phyloP scores from a whole-genome alignment of 2,329 filamentous ascomycete genomes.

The Cryphonectria nitschkei region DNA sequence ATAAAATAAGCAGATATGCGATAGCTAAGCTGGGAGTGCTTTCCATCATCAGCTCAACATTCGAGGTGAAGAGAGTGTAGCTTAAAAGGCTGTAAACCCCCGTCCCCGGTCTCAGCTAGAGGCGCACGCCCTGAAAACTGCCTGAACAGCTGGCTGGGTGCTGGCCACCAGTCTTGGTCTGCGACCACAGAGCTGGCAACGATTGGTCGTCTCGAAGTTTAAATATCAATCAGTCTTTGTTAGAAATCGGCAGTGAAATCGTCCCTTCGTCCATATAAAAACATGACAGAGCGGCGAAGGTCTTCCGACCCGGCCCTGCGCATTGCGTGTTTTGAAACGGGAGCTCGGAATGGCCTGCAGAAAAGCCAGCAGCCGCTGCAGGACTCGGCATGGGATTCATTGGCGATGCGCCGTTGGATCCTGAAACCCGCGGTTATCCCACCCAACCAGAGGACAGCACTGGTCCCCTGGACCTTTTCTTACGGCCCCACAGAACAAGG shows the following conservation, averaged over 20 bases:
- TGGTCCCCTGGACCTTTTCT: not conserved
- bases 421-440: conserved; percentile 15
- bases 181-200: not conserved
- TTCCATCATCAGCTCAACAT: not conserved
- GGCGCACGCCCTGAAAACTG: not conserved
- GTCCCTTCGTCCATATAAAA: not conserved
- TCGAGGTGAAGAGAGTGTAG: not conserved
- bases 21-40: not conserved
- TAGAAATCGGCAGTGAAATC: not conserved
- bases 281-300: not conserved
- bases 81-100: not conserved
- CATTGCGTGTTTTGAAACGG: not conserved
- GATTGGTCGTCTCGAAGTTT: not conserved
- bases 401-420: conserved; percentile 8
- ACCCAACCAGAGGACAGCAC: conserved; percentile 10
- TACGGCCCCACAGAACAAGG: conserved; percentile 3
- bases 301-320: not conserved
- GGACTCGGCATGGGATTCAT: not conserved
- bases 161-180: not conserved
- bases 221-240: not conserved
- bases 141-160: not conserved
- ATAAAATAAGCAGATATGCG: not conserved
- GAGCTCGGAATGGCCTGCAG: not conserved
- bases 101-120: not conserved
- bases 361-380: not conserved